phyloP scores from a whole-genome alignment of 208 protist genomes.

The Acanthamoeba sp. region DNA sequence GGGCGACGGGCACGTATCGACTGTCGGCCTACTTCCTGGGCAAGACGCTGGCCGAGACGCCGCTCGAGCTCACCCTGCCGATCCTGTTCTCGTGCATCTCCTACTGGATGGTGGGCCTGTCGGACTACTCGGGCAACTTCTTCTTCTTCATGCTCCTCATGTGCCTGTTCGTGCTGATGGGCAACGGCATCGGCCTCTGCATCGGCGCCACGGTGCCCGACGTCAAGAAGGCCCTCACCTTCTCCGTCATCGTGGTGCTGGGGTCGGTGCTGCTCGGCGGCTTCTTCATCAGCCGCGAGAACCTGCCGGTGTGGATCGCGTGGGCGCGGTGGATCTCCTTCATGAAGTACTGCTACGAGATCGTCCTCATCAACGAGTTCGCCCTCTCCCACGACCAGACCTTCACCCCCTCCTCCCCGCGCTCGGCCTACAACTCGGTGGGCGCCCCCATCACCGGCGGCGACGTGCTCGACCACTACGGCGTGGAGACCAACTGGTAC shows the following conservation, averaged over 20 bases:
- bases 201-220: constrained; percentile 39
- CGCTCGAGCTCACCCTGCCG: constrained; percentile 77
- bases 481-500: constrained; percentile 67
- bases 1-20: constrained; percentile 51
- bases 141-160: constrained; percentile 74
- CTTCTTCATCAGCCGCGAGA: constrained; percentile 46
- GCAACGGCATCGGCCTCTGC: constrained; percentile 18
- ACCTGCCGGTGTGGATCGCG: constrained; percentile 67
- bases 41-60: constrained; percentile 79
- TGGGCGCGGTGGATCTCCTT: constrained; percentile 70
- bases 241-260: constrained; percentile 52
- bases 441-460: background rate
- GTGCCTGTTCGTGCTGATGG: constrained; percentile 44
- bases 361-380: constrained; percentile 66
- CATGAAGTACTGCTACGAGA: constrained; percentile 63
- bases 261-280: constrained; percentile 62
- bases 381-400: constrained; percentile 35
- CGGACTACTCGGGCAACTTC: constrained; percentile 25
- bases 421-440: background rate
- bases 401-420: background rate
- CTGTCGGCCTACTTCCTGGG: constrained; percentile 81
- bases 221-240: too few relatives aligned
- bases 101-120: constrained; percentile 76
- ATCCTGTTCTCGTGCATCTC: constrained; percentile 76
- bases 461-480: background rate